Evolutionary conservation across 2,329 filamentous ascomycete species (phyloP).

Genomic region (Stromatinia cepivora): DNA sequence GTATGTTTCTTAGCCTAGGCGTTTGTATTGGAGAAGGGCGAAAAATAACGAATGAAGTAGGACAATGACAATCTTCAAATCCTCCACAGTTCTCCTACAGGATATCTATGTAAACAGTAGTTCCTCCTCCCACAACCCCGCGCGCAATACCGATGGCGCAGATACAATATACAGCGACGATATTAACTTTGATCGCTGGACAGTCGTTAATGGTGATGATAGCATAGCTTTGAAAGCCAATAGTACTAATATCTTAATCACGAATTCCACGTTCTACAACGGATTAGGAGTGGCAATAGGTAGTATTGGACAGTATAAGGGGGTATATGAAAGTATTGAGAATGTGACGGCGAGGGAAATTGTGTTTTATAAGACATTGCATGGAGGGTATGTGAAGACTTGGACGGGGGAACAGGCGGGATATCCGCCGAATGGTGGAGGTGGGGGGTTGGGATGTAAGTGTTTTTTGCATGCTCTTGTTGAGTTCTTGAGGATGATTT

Average conservation of each 20-base stretch:
- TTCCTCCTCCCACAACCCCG: not conserved
- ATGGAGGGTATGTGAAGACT: slow-evolving; percentile 52
- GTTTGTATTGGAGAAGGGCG: too few relatives aligned
- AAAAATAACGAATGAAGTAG: not conserved
- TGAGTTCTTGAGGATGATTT: not conserved
- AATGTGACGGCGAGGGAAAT: slow-evolving; percentile 1
- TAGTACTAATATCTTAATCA: slow-evolving; percentile 54
- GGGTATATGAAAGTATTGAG: slow-evolving; percentile 16
- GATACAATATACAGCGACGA: slow-evolving; percentile 55
- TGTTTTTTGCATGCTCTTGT: not conserved
- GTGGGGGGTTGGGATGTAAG: slow-evolving; percentile 51
- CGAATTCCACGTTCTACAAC: slow-evolving; percentile 51
- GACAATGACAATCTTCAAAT: slow-evolving; percentile 47
- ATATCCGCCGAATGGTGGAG: slow-evolving; percentile 58
- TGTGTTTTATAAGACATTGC: slow-evolving; percentile 19
- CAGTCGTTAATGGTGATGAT: slow-evolving; percentile 54
- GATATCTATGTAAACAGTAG: slow-evolving; percentile 56
- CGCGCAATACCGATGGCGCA: slow-evolving; percentile 49
- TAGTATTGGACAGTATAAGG: slow-evolving; percentile 54
- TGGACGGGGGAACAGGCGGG: slow-evolving; percentile 55
- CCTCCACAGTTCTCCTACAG: slow-evolving; percentile 48
- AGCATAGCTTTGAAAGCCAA: slow-evolving; percentile 57
- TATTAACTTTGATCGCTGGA: slow-evolving; percentile 53
- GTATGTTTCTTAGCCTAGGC: slow-evolving; percentile 27
- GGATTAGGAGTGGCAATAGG: slow-evolving; percentile 58